These are phyloP conservation scores for Spiraea crenata DNA, from an alignment of 331 rosid species.

Conservation along the genomic window DNA sequence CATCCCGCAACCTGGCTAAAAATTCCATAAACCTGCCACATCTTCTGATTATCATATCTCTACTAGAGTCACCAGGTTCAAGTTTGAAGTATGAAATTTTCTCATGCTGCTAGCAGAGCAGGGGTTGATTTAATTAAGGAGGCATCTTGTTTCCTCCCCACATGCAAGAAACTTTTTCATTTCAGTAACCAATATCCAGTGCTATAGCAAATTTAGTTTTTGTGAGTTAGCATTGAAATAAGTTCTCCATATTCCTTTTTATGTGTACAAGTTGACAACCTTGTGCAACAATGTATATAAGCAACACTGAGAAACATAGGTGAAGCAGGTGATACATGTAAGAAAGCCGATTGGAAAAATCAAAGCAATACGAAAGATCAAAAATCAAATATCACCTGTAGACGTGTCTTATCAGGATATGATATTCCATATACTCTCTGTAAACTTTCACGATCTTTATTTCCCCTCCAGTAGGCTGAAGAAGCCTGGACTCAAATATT, in stretches of 20 bases:
- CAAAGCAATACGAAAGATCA: not conserved
- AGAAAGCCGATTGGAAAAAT: not conserved
- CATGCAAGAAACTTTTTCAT: not conserved
- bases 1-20: not conserved
- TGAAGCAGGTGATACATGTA: not conserved
- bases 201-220: not conserved
- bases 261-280: not conserved
- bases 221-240: not conserved
- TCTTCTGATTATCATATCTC: not conserved
- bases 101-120: not conserved
- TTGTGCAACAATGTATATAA: not conserved
- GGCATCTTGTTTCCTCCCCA: not conserved
- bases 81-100: not conserved
- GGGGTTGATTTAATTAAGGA: not conserved
- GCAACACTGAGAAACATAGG: not conserved
- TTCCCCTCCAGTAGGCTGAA: constrained; percentile 97
- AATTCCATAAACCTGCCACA: constrained; percentile 4
- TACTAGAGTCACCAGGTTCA: not conserved
- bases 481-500: constrained; percentile 71
- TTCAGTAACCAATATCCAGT: not conserved
- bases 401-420: constrained; percentile 85
- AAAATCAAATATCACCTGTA: constrained; percentile 59
- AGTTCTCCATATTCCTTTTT: not conserved
- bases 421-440: constrained; percentile 99
- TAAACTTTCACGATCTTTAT: constrained; percentile 87